Base-by-base conservation (phyloP, 441 rosid species). In the Lepidium campestre region DNA sequence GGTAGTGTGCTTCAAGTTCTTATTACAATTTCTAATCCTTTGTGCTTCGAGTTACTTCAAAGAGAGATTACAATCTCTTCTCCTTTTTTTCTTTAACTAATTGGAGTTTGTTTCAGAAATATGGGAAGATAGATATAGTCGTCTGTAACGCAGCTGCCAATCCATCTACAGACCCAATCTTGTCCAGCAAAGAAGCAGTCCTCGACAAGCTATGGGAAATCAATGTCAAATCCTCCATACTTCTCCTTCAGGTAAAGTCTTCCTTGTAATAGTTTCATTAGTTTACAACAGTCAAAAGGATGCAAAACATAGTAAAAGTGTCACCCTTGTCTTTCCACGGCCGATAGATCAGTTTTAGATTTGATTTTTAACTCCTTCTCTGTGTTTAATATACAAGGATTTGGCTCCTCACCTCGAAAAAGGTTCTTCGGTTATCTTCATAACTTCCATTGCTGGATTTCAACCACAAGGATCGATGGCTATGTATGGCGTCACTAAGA, bases 401-500 rank as follows among this genome's bases (percentile, higher is more conserved):
- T 78, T 88, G 62, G 91, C 88, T 72, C 85, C 97, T 67, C 79
- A 94, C 70, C 25, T 94, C 73, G 80, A 77, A 74, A 83, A 83
- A 64, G 97, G 91, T 66, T 94, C 97, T 65, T 87, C 96, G 0
- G 80, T 91, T 62, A 68, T 94, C 74, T 77, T 91, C 35, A 77
- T 89, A 67, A 84, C 99, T 39, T 91, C 99, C 1, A 80, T 87
- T 62, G 73, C 84, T 65, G 99, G 81, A 37, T 94, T 78, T 73
- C 71, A 58, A 19, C 97, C 96, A 6, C 85, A 64, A 47, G 20
- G 81, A 53, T 57, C 91, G 34, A 75, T 85, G 89, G 84, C 82
- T 69, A 89, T 94, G 96, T 94, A 94, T 72, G 97, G 96, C 10
- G 96, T 94, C 48, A 89, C 97, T 9, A 94, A 94, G 79, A 91